Evolutionary conservation across 305 asterid species (phyloP).

Genomic region (Striga hermonthica): DNA sequence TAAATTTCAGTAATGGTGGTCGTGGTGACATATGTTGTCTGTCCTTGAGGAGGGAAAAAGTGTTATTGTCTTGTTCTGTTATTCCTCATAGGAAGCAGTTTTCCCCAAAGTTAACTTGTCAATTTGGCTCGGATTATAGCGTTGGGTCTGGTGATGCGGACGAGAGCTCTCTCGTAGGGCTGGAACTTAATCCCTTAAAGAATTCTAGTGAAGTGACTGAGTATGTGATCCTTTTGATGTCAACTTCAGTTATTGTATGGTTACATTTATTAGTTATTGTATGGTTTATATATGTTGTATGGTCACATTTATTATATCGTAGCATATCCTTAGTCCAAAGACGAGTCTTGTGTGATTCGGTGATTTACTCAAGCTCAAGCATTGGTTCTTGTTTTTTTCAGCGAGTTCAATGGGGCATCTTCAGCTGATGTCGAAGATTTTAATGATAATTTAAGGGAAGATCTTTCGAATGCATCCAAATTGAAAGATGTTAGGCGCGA

Average conservation of each 20-base stretch:
- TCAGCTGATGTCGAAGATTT: slow-evolving; percentile 37
- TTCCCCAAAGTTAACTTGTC: slow-evolving; percentile 36
- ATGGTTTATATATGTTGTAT: not conserved
- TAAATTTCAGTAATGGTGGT: slow-evolving; percentile 21
- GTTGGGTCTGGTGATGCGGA: slow-evolving; percentile 38
- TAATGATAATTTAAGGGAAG: slow-evolving; percentile 33
- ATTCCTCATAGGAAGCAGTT: slow-evolving; percentile 38
- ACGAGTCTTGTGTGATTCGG: no score
- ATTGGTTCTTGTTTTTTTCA: slow-evolving; percentile 29
- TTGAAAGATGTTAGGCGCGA: slow-evolving; percentile 52
- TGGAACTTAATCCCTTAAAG: slow-evolving; percentile 28
- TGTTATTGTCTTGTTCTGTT: slow-evolving; percentile 34
- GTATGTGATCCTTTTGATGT: slow-evolving; percentile 36
- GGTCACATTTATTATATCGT: no score
- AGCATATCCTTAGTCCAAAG: no score
- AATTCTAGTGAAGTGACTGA: slow-evolving; percentile 36
- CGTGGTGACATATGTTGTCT: slow-evolving; percentile 31
- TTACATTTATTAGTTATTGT: not conserved
- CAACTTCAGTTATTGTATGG: not conserved
- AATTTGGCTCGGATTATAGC: slow-evolving; percentile 40
- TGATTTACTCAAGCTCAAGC: not conserved
- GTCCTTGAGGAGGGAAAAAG: slow-evolving; percentile 32
- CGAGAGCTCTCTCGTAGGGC: slow-evolving; percentile 21
- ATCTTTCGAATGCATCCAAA: slow-evolving; percentile 31
- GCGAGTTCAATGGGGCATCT: slow-evolving; percentile 39